Base-by-base conservation (phyloP, 2,329 filamentous ascomycete genomes). In the Colletotrichum phormii region DNA sequence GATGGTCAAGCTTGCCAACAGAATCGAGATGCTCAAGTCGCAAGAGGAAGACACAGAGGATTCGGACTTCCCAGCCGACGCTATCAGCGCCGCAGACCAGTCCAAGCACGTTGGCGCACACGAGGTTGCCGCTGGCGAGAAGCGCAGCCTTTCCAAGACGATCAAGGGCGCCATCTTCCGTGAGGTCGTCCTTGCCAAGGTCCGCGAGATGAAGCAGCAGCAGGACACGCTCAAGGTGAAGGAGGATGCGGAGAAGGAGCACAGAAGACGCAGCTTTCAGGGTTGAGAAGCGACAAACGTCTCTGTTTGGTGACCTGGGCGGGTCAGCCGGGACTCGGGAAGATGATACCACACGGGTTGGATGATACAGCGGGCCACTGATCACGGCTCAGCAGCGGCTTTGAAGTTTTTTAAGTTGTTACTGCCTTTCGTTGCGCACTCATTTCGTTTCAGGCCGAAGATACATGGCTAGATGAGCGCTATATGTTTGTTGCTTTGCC, bases 1-100 rank as follows among this genome's bases (percentile, higher is more conserved):
- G 84, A 92, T 98, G 79, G 94, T 98, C 87, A 98, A 97, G 85
- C 91, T 99, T 67, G 92, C 95, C 76, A 98, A 98, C 85, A 94
- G 96, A 75, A 98, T 99, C 85, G 95, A 98, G 82, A 90, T 94
- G 37, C 92, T 99, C 85, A 97, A 95, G 85, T 93, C 97, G 86
- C 93, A 97, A 82, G 95, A 98, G 79, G 95, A 98, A 76, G 95
- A 93, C 76, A 86, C 87, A 6, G 91, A 97, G 72, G 91, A 94
- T 76, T 93, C 94, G 70, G 92, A 92, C 72, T 91, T 95, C 79
- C 91, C 91, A 33, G 88, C 89, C 64, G 89, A 93, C 77, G 81
- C 91, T 46, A 85, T 87, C 53, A 84, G 89, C 64, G 90, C 91
- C 46, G 89, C 90, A 59, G 83, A 85, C 67, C 80, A 84, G 59